These are phyloP conservation scores for Gleditsia sinensis DNA, from an alignment of 306 rosid genomes.

Conservation along the genomic window DNA sequence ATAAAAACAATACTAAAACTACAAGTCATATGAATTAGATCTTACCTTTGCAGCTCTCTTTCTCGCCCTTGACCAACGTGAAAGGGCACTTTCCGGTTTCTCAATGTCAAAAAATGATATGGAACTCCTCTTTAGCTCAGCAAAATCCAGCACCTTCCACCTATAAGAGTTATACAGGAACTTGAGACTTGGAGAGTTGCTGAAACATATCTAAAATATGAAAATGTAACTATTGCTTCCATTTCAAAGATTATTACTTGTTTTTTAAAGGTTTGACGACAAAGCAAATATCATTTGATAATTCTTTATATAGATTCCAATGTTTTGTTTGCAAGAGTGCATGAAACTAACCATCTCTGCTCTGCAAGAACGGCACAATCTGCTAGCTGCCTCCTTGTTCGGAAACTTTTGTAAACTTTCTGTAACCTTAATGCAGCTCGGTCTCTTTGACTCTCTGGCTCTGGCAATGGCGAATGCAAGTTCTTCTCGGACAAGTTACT, in stretches of 20 bases:
- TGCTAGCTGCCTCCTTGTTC: conserved; percentile 81
- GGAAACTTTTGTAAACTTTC: conserved; percentile 90
- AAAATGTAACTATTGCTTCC: neutral
- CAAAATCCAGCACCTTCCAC: conserved; percentile 90
- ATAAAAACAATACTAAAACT: conserved; percentile 4
- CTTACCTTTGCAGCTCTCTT: conserved; percentile 82
- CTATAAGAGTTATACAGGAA: conserved; percentile 36
- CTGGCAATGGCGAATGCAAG: conserved; percentile 21
- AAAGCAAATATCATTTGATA: neutral
- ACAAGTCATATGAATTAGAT: neutral
- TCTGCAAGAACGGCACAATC: conserved; percentile 93
- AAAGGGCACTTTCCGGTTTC: conserved; percentile 71
- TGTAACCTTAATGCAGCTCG: conserved; percentile 79
- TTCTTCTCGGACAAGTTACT: conserved; percentile 40
- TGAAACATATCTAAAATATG: conserved; percentile 11
- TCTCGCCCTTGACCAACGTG: conserved; percentile 86
- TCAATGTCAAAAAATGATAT: conserved; percentile 84
- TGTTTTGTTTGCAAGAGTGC: conserved; percentile 4
- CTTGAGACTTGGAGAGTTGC: neutral
- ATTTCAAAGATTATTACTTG: neutral
- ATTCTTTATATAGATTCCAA: neutral
- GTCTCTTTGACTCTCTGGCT: conserved; percentile 34
- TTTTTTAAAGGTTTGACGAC: neutral
- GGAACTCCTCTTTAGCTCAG: conserved; percentile 79
- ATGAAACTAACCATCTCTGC: conserved; percentile 76